Base-by-base conservation (phyloP, 2,329 filamentous ascomycete genomes). In the Pseudofabraea citricarpa region DNA sequence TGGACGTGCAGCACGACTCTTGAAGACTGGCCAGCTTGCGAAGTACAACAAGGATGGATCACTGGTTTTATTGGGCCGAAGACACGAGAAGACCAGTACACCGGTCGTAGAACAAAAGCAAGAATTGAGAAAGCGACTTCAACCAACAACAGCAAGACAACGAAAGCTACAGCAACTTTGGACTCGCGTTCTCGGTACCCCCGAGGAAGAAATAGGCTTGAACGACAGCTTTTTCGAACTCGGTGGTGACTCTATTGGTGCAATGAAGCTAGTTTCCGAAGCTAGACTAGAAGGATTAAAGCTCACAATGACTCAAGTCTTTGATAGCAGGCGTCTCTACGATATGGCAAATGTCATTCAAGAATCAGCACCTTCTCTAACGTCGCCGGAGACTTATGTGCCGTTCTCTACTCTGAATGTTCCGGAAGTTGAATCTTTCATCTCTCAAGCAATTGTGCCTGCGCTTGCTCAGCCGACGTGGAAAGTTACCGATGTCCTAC, bases 221-320 rank as follows among this genome's bases (percentile, higher is more conserved):
- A 70, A 78, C 9, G 72, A 80, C 52, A 77, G 73, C 60, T 81
- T 82, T 61, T 81, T 82, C 67, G 68, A 70, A 3, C 67, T 80
- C 0, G 77, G 78, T 1, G 78, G 78, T 16, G 77, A 81, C 59
- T 81, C 77, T 0, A 75, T 81, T 20, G 62, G 70, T 1, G 77
- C 77, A 2, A 83, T 83, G 75, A 78, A 75, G 55, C 63, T 83
- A 1, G 78, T 81, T 1, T 73, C 77, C 3, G 72, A 74, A 41
- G 70, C 74, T 2, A 65, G 76, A 18, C 62, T 66, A 2, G 67
- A 70, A 19, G 71, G 70, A 0, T 56, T 76, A 39, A 62, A 65
- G 6, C 53, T 82, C 19, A 74, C 4, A 4, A 31, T 31, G 27
- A 15, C 27, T 31, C 27, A 31, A 31, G 27, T 31, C 27, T 31